phyloP scores from a whole-genome alignment of 257 asterid genomes.

The Coffea eugenioides region DNA sequence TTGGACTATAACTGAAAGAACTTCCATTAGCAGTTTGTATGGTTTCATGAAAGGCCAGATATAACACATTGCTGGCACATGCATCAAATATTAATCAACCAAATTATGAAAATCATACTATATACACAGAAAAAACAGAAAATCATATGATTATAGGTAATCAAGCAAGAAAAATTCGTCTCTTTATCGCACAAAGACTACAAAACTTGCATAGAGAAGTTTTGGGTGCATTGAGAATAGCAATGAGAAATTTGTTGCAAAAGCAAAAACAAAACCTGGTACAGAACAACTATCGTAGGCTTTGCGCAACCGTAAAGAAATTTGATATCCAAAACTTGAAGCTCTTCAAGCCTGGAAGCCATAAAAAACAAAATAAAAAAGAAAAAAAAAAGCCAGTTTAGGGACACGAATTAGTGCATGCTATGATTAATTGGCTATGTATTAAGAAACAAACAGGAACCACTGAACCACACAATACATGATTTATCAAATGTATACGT shows the following conservation, averaged over 20 bases:
- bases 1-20: not conserved
- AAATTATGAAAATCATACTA: not conserved
- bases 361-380: conserved; percentile 13
- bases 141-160: too few species aligned
- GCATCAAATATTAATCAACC: not conserved
- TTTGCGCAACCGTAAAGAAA: conserved; percentile 83
- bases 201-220: not conserved
- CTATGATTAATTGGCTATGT: not conserved
- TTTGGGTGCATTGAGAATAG: not conserved
- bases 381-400: conserved; percentile 12
- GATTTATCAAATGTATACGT: not conserved
- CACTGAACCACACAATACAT: too few species aligned
- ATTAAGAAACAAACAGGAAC: not conserved
- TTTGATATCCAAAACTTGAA: conserved; percentile 92
- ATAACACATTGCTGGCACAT: not conserved
- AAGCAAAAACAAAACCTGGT: conserved; percentile 50
- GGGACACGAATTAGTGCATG: not conserved
- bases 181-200: not conserved
- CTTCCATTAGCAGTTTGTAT: not conserved
- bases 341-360: conserved; percentile 81
- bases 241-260: not conserved
- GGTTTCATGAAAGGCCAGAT: not conserved
- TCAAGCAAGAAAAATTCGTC: not conserved
- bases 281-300: conserved; percentile 91
- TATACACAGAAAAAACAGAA: not conserved